phyloP scores from a whole-genome alignment of 352 stramenopile species.

The Phytophthora tubulina region DNA sequence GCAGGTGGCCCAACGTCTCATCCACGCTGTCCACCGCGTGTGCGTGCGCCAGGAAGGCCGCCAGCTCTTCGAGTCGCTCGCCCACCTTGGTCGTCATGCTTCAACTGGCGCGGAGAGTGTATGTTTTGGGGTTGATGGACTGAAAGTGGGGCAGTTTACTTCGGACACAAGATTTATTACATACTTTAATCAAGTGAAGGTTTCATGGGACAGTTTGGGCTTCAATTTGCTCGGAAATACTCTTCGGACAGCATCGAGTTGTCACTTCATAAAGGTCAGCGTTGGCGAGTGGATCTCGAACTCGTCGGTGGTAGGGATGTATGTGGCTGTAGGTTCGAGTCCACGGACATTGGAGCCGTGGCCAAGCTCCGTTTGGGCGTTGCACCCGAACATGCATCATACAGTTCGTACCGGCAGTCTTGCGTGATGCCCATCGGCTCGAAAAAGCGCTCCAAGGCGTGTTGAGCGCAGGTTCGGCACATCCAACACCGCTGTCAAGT shows the following conservation, averaged over 20 bases:
- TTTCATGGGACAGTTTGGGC: too few species aligned
- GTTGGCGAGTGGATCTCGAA: conserved; percentile 97
- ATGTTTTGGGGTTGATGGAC: not conserved
- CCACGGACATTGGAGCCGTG: conserved; percentile 90
- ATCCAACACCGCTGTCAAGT: too few species aligned
- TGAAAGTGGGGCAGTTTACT: not conserved
- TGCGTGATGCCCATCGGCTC: too few species aligned
- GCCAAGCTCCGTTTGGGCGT: conserved; percentile 91
- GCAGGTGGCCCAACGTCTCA: conserved; percentile 67
- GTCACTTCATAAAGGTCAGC: conserved; percentile 94
- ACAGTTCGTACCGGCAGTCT: too few species aligned
- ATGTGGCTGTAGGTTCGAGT: conserved; percentile 97
- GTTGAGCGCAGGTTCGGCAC: too few species aligned
- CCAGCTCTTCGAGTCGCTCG: conserved; percentile 70
- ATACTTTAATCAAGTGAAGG: too few species aligned
- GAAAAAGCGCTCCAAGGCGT: too few species aligned
- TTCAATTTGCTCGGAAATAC: too few species aligned
- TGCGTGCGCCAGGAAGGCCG: conserved; percentile 64
- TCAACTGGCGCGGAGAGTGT: conserved; percentile 24
- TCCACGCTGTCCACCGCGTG: conserved; percentile 74
- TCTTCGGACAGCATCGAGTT: too few species aligned
- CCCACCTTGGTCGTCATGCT: conserved; percentile 55
- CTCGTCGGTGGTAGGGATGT: conserved; percentile 88
- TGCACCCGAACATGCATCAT: conserved; percentile 83
- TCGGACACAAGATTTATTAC: too few species aligned